Conservation (phyloP, 345 rosid species). For the Hypericum perforatum region DNA sequence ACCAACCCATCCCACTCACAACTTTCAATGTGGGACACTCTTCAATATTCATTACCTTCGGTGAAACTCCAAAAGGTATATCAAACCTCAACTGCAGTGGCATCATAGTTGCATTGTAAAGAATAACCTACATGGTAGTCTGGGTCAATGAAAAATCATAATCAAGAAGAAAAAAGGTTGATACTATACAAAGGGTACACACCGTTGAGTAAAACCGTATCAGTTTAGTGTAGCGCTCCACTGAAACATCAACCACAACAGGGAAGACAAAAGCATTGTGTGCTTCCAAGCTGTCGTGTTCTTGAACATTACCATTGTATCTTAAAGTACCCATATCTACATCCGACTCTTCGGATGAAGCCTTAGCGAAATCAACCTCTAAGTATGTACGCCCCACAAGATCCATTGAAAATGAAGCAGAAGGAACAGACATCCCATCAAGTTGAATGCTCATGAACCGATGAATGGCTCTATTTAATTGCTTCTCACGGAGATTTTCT, state of each 20-base stretch:
- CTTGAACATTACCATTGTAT: slow-evolving; percentile 22
- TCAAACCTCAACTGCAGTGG: slow-evolving; percentile 89
- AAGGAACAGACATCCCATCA: slow-evolving; percentile 67
- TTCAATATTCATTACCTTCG: no score
- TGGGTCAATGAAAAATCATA: slow-evolving; percentile 14
- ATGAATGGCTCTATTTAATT: slow-evolving; percentile 51
- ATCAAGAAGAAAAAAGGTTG: slow-evolving; percentile 12
- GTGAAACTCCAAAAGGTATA: slow-evolving; percentile 87
- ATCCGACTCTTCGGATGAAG: slow-evolving; percentile 20
- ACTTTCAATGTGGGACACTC: no score
- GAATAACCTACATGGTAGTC: slow-evolving; percentile 51
- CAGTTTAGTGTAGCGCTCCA: slow-evolving; percentile 75
- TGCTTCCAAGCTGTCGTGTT: slow-evolving; percentile 22
- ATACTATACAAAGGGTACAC: slow-evolving; percentile 18
- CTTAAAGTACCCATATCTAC: slow-evolving; percentile 21
- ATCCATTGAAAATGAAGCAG: slow-evolving; percentile 83
- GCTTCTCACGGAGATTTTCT: slow-evolving; percentile 53
- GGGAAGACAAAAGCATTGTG: slow-evolving; percentile 64
- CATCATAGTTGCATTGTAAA: slow-evolving; percentile 62
- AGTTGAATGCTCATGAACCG: slow-evolving; percentile 68
- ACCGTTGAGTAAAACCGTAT: slow-evolving; percentile 84
- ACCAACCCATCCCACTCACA: no score
- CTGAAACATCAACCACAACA: slow-evolving; percentile 84
- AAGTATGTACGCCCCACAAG: slow-evolving; percentile 73
- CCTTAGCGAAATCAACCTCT: slow-evolving; percentile 80